These are phyloP conservation scores for Cryptococcus maquisensis DNA, from an alignment of 1,284 basidiomycete species.

Conservation along the genomic window DNA sequence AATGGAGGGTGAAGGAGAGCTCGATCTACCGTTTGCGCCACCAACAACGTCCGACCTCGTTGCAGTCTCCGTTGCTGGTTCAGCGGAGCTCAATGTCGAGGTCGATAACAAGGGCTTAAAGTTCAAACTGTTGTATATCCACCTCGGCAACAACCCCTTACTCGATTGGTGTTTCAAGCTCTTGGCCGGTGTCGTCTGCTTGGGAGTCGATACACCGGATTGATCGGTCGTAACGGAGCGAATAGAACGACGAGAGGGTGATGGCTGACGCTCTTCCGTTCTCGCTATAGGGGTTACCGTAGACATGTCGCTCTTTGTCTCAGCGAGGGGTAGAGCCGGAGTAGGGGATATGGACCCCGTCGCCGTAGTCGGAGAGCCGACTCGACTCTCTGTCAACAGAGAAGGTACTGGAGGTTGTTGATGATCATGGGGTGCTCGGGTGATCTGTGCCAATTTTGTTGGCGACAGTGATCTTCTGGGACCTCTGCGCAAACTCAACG, in stretches of 20 bases:
- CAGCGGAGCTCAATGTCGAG: slow-evolving; percentile 37
- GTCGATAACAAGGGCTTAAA: slow-evolving; percentile 16
- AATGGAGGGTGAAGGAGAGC: slow-evolving; percentile 29
- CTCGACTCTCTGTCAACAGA: neutral
- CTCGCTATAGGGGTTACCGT: neutral
- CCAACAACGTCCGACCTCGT: slow-evolving; percentile 30
- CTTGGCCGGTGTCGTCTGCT: slow-evolving; percentile 25
- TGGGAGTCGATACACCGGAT: slow-evolving; percentile 40
- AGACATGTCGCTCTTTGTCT: neutral
- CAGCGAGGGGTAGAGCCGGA: neutral
- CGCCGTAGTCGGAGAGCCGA: neutral
- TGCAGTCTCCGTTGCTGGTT: slow-evolving; percentile 33
- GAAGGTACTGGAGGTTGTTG: neutral
- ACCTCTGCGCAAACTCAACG: slow-evolving; percentile 13
- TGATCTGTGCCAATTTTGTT: neutral
- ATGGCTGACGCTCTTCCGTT: slow-evolving; percentile 3
- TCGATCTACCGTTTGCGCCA: slow-evolving; percentile 14
- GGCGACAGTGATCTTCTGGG: neutral
- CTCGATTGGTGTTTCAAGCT: slow-evolving; percentile 37
- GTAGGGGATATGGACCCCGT: neutral
- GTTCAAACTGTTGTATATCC: neutral
- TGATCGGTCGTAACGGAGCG: slow-evolving; percentile 2
- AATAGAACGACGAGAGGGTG: slow-evolving; percentile 20
- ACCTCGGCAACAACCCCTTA: slow-evolving; percentile 19
- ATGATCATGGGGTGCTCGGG: neutral